Evolutionary conservation across 306 rosid species (phyloP).

Genomic region (Vigna mungo): DNA sequence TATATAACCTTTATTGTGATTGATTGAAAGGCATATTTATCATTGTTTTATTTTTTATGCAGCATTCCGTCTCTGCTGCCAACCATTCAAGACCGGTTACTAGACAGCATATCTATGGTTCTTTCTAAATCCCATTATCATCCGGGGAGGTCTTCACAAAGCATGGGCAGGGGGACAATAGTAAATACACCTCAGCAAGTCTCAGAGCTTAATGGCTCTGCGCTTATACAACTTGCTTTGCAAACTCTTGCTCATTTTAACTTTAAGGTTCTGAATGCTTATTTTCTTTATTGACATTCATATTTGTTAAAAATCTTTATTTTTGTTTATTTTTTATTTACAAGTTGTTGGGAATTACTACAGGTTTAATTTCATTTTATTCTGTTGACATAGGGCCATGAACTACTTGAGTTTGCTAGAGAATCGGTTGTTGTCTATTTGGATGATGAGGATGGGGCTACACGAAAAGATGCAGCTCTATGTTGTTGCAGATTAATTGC

Average conservation of each 20-base stretch:
- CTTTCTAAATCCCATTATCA: constrained; percentile 84
- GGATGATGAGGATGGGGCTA: constrained; percentile 95
- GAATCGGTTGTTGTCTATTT: constrained; percentile 90
- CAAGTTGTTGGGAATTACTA: constrained; percentile 17
- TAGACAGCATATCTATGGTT: constrained; percentile 88
- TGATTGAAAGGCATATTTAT: constrained; percentile 22
- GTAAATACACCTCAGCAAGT: constrained; percentile 69
- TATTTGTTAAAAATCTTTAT: constrained; percentile 9
- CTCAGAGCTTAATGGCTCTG: constrained; percentile 79
- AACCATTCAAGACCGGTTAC: constrained; percentile 90
- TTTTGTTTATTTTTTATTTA: constrained; percentile 16
- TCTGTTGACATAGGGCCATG: constrained; percentile 79
- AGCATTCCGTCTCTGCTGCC: constrained; percentile 92
- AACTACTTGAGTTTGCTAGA: constrained; percentile 94
- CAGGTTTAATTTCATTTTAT: constrained; percentile 35
- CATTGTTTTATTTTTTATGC: constrained; percentile 43
- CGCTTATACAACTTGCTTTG: constrained; percentile 89
- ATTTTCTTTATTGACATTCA: constrained; percentile 30
- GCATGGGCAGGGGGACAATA: constrained; percentile 64
- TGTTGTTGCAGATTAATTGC: constrained; percentile 96
- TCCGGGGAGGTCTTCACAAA: constrained; percentile 67
- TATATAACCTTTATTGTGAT: constrained; percentile 17
- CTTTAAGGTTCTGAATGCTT: constrained; percentile 74
- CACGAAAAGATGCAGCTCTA: constrained; percentile 92
- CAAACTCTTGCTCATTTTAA: constrained; percentile 94